Base-by-base conservation (phyloP, 176 grass and related monocot species). In the Melocanna baccifera region DNA sequence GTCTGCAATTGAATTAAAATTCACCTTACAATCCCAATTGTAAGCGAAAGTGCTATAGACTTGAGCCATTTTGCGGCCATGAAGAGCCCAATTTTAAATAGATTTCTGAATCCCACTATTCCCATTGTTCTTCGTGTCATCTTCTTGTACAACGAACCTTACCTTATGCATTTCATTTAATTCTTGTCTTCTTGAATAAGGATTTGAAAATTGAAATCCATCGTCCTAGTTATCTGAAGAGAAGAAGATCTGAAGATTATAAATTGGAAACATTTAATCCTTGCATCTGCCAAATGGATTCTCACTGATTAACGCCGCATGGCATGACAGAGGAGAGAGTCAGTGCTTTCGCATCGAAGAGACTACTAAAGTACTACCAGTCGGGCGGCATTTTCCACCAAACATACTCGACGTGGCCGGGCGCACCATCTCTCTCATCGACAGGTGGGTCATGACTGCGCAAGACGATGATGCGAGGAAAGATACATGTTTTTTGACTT, bases 331-430 rank as follows among this genome's bases (percentile, higher is more conserved):
- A 12, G 43, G 12, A 48, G 18, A 14, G 5, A 34, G 23, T 61
- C 47, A 19, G 57, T 74, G 23, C 11, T 51, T 85, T 85, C 29
- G 37, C 62, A 22, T 4, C 2, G 63, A 69, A 85, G 83, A 78
- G 39, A 47, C 1, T 13, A n/a, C 58, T 16, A 1, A 5, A n/a
- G 34, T 36, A 36, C 34, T 5, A 36, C 34, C 5, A 3, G 34
- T 4, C 34, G 4, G 34, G 34, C 34, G 34, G 5, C 34, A 82
- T 18, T 61, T 15, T 2, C 6, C 51, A 57, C 58, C 34, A 40
- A 50, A 75, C 71, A 41, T 53, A 13, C 23, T 9, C 28, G 50
- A 52, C 46, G 77, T 52, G 50, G 4, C 53, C 19, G 19, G 41
- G 11, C 40, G 48, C 18, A 62, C 62, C 1, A 47, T 9, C 4